A percentile compares a stretch with the other conserved stretches of the same genome.
Evolutionary conservation across 208 protist species (phyloP).

Genomic region (Strigomonas culicis): DNA sequence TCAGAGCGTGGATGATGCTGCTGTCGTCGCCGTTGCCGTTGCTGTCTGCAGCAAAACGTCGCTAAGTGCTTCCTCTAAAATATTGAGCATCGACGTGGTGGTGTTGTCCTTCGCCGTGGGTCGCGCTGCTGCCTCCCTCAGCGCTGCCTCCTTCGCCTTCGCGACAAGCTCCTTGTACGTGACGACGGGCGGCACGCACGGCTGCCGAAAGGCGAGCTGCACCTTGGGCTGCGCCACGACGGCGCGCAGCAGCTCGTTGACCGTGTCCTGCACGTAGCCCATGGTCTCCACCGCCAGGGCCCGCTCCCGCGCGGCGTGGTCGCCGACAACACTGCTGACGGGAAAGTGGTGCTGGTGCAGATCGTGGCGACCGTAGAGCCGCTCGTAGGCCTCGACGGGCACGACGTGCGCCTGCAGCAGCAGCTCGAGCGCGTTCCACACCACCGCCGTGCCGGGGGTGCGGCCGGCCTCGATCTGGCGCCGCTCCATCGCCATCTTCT

Average conservation of each 20-base stretch:
- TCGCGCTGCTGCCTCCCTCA: not conserved
- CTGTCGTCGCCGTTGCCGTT: not conserved
- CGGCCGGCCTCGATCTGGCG: not conserved
- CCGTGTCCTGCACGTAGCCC: conserved; percentile 26
- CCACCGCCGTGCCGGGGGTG: conserved; percentile 22
- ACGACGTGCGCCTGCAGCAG: conserved; percentile 80
- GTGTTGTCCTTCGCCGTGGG: not conserved
- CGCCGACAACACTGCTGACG: conserved; percentile 23
- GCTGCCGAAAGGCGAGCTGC: conserved; percentile 31
- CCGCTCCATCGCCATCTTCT: conserved; percentile 3
- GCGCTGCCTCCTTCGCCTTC: conserved; percentile 15
- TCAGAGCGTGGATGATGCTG: not conserved
- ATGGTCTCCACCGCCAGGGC: conserved; percentile 18
- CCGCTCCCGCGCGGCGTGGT: conserved; percentile 1
- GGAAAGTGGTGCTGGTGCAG: conserved; percentile 31
- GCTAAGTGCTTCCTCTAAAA: conserved; percentile 59
- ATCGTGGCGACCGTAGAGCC: not conserved
- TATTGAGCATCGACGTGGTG: not conserved
- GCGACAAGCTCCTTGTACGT: conserved; percentile 25
- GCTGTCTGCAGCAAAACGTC: conserved; percentile 18
- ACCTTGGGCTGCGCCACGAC: conserved; percentile 51
- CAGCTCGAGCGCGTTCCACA: conserved; percentile 56
- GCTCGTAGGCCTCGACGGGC: conserved; percentile 59
- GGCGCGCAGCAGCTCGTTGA: conserved; percentile 69
- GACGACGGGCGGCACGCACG: conserved; percentile 31